phyloP scores from a whole-genome alignment of 2,329 filamentous ascomycete species.

The Orbilia ellipsospora region DNA sequence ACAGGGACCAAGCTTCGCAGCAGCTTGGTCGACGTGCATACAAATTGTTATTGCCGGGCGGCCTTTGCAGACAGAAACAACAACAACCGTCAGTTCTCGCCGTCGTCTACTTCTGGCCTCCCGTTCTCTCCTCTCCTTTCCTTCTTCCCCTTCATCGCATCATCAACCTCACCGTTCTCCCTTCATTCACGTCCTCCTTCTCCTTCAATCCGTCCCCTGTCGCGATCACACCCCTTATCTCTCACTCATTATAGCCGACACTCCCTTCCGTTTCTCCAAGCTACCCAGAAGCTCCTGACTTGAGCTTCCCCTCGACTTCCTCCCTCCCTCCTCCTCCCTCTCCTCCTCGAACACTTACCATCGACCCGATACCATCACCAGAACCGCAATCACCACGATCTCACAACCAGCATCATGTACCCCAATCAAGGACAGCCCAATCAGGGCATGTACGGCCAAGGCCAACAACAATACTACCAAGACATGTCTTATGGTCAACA shows the following conservation, averaged over 20 bases:
- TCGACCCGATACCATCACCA: neutral
- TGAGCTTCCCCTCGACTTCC: slow-evolving; percentile 32
- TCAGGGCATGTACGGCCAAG: slow-evolving; percentile 52
- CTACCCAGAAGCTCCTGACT: slow-evolving; percentile 56
- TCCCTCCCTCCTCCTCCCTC: slow-evolving; percentile 24
- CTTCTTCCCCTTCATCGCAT: slow-evolving; percentile 21
- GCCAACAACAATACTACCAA: slow-evolving; percentile 64
- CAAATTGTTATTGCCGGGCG: too few relatives aligned
- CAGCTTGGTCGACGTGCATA: too few relatives aligned
- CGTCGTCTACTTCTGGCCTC: too few relatives aligned
- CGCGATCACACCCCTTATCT: slow-evolving; percentile 54
- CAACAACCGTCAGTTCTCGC: too few relatives aligned
- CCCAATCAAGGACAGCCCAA: slow-evolving; percentile 53
- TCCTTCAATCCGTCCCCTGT: slow-evolving; percentile 20
- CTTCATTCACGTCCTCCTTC: slow-evolving; percentile 20
- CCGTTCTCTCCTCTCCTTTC: slow-evolving; percentile 21
- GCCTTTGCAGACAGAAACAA: too few relatives aligned
- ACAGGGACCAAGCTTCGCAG: too few relatives aligned
- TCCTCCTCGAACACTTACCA: neutral
- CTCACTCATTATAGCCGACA: slow-evolving; percentile 55
- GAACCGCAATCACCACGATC: too few relatives aligned
- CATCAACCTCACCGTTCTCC: slow-evolving; percentile 18
- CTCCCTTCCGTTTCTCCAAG: slow-evolving; percentile 58
- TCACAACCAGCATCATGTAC: slow-evolving; percentile 5
- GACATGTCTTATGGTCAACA: neutral